Conservation (phyloP, 345 rosid genomes). For the Psidium guajava region DNA sequence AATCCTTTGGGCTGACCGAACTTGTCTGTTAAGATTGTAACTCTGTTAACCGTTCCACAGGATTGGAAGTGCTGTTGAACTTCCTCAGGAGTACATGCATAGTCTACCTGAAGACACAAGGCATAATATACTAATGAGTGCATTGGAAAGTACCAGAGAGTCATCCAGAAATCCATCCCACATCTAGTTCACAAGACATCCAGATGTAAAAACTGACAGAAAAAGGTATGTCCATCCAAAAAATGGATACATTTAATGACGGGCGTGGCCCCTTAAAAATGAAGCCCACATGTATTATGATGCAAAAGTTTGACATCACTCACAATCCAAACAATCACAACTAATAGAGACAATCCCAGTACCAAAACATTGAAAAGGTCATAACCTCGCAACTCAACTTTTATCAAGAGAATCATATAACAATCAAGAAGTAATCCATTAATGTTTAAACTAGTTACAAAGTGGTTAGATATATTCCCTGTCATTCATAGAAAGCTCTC, state of each 20-base stretch:
- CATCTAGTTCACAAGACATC: background rate
- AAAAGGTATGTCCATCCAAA: background rate
- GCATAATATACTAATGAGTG: background rate
- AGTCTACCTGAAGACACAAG: slow-evolving; percentile 58
- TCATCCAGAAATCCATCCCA: background rate
- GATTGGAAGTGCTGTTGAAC: slow-evolving; percentile 99
- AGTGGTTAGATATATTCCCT: background rate
- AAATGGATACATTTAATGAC: background rate
- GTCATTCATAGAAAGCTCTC: background rate
- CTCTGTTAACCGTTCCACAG: slow-evolving; percentile 95
- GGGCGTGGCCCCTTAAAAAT: background rate
- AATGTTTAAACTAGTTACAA: background rate
- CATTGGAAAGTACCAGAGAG: background rate
- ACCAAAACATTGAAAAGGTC: background rate
- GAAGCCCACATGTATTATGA: background rate
- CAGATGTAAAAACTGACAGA: background rate
- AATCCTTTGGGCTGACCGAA: slow-evolving; percentile 99
- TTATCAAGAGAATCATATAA: background rate
- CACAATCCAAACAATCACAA: background rate
- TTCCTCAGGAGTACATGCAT: slow-evolving; percentile 96
- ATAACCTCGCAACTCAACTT: background rate
- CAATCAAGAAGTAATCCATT: background rate
- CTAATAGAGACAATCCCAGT: background rate
- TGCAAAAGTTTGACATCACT: background rate
- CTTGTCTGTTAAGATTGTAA: slow-evolving; percentile 96